A percentile compares a stretch with the other conserved stretches of the same genome.
phyloP scores from a whole-genome alignment of 1,139 yeast genomes.

The Hanseniaspora sp. region DNA sequence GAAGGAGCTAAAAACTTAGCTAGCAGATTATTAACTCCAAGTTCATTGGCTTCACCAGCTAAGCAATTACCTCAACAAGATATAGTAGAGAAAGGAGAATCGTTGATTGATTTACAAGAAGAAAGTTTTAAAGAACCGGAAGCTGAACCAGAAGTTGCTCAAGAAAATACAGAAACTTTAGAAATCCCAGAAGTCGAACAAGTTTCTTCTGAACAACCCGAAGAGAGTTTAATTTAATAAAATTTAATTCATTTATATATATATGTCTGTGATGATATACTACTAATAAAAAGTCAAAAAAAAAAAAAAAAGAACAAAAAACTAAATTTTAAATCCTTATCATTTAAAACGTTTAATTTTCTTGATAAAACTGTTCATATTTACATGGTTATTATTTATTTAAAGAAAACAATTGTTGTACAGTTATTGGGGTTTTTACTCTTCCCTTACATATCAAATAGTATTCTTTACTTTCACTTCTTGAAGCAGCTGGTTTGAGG shows the following conservation, averaged over 20 bases:
- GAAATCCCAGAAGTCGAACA: too few species aligned
- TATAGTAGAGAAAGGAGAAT: constrained; percentile 20
- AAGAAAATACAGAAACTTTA: too few species aligned
- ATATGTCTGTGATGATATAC: too few species aligned
- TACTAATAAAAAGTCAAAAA: too few species aligned
- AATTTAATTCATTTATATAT: too few species aligned
- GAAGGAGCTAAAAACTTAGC: constrained; percentile 50
- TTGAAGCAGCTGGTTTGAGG: constrained; percentile 50
- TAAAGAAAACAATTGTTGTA: constrained; percentile 32
- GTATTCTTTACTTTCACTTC: constrained; percentile 54
- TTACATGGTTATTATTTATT: too few species aligned
- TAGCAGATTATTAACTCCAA: constrained; percentile 39
- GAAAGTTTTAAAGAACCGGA: constrained; percentile 19
- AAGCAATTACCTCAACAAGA: constrained; percentile 31
- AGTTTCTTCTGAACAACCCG: too few species aligned
- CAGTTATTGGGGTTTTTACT: constrained; percentile 37
- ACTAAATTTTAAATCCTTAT: too few species aligned
- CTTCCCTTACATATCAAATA: constrained; percentile 58
- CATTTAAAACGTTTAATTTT: too few species aligned
- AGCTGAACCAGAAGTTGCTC: constrained; percentile 1
- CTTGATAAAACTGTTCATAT: too few species aligned
- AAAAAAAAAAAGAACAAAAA: too few species aligned
- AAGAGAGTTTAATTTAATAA: too few species aligned
- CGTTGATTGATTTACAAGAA: constrained; percentile 18
- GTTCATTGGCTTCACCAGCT: not conserved